A percentile compares a stretch with the other conserved stretches of the same genome.
Conservation (phyloP, 306 rosid species). For the Quercus gilva region DNA sequence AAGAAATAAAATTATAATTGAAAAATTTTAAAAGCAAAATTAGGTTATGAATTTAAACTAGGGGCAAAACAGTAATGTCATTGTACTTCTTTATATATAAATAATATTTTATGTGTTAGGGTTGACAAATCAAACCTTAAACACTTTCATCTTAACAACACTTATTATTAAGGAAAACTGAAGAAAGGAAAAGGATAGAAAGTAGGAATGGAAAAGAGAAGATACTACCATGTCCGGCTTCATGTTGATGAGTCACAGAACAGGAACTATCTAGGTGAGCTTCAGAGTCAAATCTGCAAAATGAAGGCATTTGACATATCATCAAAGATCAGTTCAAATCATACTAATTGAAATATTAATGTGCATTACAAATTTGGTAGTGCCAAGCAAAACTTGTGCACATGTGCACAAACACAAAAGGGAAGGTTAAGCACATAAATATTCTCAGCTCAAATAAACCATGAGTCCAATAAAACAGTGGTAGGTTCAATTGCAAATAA, state of each 20-base stretch:
- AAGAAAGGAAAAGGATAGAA: not conserved
- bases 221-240: conserved; percentile 55
- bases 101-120: no score
- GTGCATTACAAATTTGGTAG: conserved; percentile 1
- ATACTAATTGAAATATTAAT: not conserved
- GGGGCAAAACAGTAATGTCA: no score
- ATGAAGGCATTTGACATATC: conserved; percentile 12
- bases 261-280: conserved; percentile 58
- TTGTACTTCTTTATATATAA: no score
- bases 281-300: conserved; percentile 74
- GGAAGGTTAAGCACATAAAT: not conserved
- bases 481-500: not conserved
- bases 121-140: no score
- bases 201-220: conserved; percentile 1
- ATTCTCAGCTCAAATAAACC: not conserved
- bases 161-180: not conserved
- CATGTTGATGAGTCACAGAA: conserved; percentile 50
- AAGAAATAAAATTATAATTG: no score
- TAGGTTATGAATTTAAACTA: no score
- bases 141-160: no score
- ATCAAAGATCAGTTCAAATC: conserved; percentile 9
- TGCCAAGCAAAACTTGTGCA: not conserved
- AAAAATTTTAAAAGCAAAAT: no score
- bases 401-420: not conserved
- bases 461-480: no score